These are phyloP conservation scores for Massariosphaeria phaeospora DNA, from an alignment of 495 filamentous ascomycete species.

Conservation along the genomic window DNA sequence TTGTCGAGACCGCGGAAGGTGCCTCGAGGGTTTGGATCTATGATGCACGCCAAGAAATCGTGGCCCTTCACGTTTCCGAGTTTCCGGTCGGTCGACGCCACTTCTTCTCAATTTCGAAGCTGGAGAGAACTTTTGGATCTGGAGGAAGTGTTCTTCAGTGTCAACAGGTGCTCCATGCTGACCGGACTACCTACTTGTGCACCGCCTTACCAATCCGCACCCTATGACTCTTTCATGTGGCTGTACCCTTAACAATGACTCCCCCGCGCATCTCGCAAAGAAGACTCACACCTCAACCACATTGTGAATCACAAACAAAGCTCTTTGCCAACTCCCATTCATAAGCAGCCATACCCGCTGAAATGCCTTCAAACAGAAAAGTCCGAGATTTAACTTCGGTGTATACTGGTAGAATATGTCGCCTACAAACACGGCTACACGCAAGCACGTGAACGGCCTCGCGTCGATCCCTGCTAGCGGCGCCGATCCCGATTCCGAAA, in stretches of 20 bases:
- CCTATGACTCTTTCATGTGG: slow-evolving; percentile 29
- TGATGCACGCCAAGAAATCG: slow-evolving; percentile 23
- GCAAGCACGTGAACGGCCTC: slow-evolving; percentile 23
- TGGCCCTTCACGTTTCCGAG: not conserved
- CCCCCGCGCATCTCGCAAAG: not conserved
- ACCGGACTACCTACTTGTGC: too few relatives aligned
- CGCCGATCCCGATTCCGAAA: not conserved
- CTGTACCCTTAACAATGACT: slow-evolving; percentile 17
- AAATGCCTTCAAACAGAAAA: too few relatives aligned
- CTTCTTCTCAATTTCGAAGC: not conserved
- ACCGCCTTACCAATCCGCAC: slow-evolving; percentile 22
- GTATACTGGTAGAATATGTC: too few relatives aligned
- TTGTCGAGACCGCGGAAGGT: not conserved
- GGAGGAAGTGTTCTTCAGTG: too few relatives aligned
- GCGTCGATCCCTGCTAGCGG: not conserved
- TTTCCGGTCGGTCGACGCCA: not conserved
- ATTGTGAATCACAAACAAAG: not conserved
- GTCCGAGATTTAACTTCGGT: too few relatives aligned
- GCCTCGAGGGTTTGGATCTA: not conserved
- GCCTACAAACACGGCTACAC: slow-evolving; percentile 24
- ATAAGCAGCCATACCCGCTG: too few relatives aligned
- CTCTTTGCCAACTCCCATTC: too few relatives aligned
- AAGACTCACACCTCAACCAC: slow-evolving; percentile 1
- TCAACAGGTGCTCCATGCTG: too few relatives aligned
- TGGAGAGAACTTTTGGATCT: too few relatives aligned